Conservation (phyloP, 768 basidiomycete genomes). For the Phanerochaete sordida region DNA sequence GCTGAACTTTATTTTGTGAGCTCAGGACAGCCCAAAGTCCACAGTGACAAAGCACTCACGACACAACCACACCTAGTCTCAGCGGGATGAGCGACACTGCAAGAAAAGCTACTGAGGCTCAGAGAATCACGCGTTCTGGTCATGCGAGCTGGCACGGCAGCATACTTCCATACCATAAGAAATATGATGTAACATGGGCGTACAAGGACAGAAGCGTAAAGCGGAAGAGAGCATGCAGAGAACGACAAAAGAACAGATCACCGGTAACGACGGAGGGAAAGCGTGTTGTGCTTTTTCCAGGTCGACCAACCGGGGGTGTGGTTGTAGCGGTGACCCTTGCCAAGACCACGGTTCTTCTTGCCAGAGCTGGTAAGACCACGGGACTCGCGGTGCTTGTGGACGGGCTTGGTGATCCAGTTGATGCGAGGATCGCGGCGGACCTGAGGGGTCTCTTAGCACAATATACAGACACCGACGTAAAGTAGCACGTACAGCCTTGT, state of each 20-base stretch:
- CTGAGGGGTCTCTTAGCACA: constrained; percentile 29
- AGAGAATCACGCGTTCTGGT: constrained; percentile 13
- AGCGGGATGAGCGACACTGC: neutral
- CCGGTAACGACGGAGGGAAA: constrained; percentile 86
- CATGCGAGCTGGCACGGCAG: constrained; percentile 19
- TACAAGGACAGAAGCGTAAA: constrained; percentile 15
- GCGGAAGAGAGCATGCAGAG: constrained; percentile 27
- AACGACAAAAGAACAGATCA: constrained; percentile 33
- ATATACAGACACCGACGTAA: neutral
- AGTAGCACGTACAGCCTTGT: constrained; percentile 74
- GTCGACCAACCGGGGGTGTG: constrained; percentile 86
- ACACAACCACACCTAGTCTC: neutral
- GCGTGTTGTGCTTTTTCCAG: constrained; percentile 99
- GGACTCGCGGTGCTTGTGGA: constrained; percentile 97
- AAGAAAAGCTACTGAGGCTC: neutral
- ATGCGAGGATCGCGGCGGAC: constrained; percentile 95
- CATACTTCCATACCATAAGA: constrained; percentile 31
- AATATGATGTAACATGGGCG: constrained; percentile 25
- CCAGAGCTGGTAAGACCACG: constrained; percentile 97
- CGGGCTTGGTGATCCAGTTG: constrained; percentile 98
- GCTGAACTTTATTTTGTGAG: neutral
- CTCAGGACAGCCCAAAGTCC: neutral
- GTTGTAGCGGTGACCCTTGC: constrained; percentile 94
- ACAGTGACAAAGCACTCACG: neutral
- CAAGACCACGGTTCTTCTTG: constrained; percentile 96